A percentile compares a stretch with the other conserved stretches of the same genome.
Conservation (phyloP, 1,139 yeast genomes). For the Kodamaea sp. region DNA sequence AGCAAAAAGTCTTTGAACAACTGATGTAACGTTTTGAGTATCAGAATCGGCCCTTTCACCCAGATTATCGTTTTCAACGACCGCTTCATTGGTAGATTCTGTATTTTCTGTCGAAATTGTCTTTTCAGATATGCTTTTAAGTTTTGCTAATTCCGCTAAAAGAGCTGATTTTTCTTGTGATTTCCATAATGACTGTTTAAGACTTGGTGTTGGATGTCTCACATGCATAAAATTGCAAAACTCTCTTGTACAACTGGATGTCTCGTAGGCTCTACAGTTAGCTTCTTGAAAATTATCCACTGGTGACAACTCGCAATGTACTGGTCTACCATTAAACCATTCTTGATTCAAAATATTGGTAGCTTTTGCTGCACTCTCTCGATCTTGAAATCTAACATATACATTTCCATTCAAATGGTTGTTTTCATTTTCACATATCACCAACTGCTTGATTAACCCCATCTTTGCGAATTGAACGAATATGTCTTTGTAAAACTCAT, state of each 20-base stretch:
- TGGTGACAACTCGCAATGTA: constrained; percentile 78
- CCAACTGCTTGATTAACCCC: constrained; percentile 60
- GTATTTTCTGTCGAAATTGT: neutral
- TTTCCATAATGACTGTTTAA: constrained; percentile 36
- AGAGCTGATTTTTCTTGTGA: constrained; percentile 35
- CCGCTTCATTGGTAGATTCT: neutral
- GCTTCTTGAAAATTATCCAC: constrained; percentile 71
- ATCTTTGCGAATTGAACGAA: constrained; percentile 65
- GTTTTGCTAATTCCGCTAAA: constrained; percentile 13
- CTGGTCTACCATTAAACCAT: constrained; percentile 81
- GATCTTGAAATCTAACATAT: constrained; percentile 57
- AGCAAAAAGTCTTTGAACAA: neutral
- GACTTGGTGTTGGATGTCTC: constrained; percentile 48
- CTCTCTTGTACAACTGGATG: constrained; percentile 63
- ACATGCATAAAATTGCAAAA: constrained; percentile 87
- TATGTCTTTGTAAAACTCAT: constrained; percentile 69
- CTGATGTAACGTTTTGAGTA: neutral
- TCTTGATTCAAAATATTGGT: constrained; percentile 62
- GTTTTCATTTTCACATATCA: constrained; percentile 80
- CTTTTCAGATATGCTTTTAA: constrained; percentile 1
- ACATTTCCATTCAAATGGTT: constrained; percentile 83
- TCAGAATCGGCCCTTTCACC: neutral
- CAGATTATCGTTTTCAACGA: neutral
- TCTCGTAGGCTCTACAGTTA: constrained; percentile 68
- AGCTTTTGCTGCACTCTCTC: constrained; percentile 60